Evolutionary conservation across 371 early-diverging fungal genomes (phyloP).

Genomic region (Haplosporangium sp.): DNA sequence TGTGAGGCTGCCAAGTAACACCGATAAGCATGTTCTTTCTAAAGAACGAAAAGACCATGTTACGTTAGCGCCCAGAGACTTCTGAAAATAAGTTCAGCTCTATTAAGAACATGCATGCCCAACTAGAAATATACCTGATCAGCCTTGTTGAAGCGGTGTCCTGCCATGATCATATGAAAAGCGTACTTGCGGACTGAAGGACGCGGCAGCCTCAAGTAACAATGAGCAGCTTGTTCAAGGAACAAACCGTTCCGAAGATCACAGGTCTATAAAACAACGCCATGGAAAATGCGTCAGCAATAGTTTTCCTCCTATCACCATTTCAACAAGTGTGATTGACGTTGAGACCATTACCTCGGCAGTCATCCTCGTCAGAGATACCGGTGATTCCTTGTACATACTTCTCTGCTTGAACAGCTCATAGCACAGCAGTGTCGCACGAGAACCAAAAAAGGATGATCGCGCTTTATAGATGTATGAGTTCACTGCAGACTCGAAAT

Average conservation of each 20-base stretch:
- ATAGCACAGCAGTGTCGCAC: constrained; percentile 82
- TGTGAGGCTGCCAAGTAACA: constrained; percentile 74
- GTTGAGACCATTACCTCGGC: constrained; percentile 65
- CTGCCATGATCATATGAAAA: constrained; percentile 90
- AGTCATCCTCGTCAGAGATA: constrained; percentile 75
- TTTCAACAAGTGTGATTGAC: not conserved
- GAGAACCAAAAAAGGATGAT: constrained; percentile 73
- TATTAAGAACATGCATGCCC: too few relatives aligned
- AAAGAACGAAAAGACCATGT: constrained; percentile 2
- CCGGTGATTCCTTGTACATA: constrained; percentile 78
- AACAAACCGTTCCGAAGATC: constrained; percentile 83
- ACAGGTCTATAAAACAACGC: constrained; percentile 58
- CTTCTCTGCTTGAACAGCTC: constrained; percentile 79
- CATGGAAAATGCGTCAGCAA: not conserved
- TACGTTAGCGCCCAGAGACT: not conserved
- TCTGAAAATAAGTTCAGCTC: not conserved
- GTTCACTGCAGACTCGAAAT: constrained; percentile 83
- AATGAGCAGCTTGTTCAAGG: constrained; percentile 90
- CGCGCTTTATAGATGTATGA: constrained; percentile 74
- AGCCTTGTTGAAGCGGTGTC: constrained; percentile 82
- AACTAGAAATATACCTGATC: constrained; percentile 55
- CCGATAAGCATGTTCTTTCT: constrained; percentile 80
- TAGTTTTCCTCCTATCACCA: not conserved
- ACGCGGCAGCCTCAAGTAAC: constrained; percentile 67
- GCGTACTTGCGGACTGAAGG: constrained; percentile 87